Base-by-base conservation (phyloP, 305 asterid genomes). In the Ruellia speciosa region DNA sequence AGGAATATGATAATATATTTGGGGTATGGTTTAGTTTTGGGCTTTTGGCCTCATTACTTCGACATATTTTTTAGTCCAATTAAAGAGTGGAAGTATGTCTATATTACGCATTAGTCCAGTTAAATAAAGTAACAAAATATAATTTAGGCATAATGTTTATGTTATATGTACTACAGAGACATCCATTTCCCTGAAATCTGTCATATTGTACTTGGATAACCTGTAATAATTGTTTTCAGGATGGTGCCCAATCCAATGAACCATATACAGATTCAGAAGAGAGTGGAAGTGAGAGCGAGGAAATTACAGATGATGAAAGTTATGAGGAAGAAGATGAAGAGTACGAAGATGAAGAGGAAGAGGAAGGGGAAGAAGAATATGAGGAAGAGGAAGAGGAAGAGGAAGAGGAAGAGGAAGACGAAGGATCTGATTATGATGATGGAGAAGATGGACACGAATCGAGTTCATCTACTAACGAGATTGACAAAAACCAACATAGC, bases 231-330 rank as follows among this genome's bases (percentile, higher is more conserved):
- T 14, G 18, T 69, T 71, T 71, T 63, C 83, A 88, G 97, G 99
- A 87, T 72, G 92, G 85, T 54, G 76, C 95, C 11, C 73, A 47
- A 56, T 64, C 90, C 20, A 88, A 89, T 66, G 99, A 78, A 65
- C 83, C 94, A 50, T 93, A 93, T 72, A 81, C 99, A 33, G 96
- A 93, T 61, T 78, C 96, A 31, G 99, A 93, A 51, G 99, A 84
- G 62, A 86, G 83, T 72, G 96, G 83, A 58, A 81, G 88, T 61
- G 96, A 81, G 75, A 82, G 90, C 16, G 97, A 88, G 66, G 97
- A 93, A 75, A 81, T 93, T 62, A 81, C 87, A 33, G 97, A 86
- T 72, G 88, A 86, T 52, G 75, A 73, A 52, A 66, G 75, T 46
- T 52, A 68, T 51, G 71, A 54, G 65, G 88, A 79, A 40, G 92